Evolutionary conservation across 768 basidiomycete genomes (phyloP), one percentile per base, ranked within the genome.

Genomic region (Lepiota subincarnata): DNA sequence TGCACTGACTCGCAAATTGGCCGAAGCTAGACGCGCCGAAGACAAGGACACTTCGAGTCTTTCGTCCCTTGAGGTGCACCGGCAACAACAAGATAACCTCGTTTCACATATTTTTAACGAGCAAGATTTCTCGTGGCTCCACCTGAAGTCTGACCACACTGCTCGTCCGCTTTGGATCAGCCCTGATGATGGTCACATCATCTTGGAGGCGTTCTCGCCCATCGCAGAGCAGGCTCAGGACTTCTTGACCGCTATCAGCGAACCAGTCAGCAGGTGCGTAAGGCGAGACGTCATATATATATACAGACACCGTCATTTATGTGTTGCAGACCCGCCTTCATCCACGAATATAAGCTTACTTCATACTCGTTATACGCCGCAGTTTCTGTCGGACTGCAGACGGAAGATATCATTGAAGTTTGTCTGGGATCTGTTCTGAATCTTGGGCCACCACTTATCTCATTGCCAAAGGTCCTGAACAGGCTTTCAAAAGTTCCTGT

Each of bases 321-420:
- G 50, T 59, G 43, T 59, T 58, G 34, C 65, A 96, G 96, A 77
- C 97, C 97, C 48, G 86, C 92, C 44, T 93, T 96, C 72, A 95
- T 98, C 58, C 96, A 99, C 73, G 97, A 98, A 76, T 99, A 98
- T 79, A 93, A 96, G 73, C 83, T 99, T 66, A 98, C 96, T 53
- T 88, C 94, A 41, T 97, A 98, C 70, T 98, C 96, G 14, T 77
- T 99, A 13, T 98, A 99, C 69, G 97, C 97, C 56, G 97, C 97
- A 46, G 96, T 99, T 57, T 98, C 96, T 12, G 97, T 99, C 56
- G 97, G 97, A 24, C 75, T 99, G 24, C 92, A 98, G 67, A 98
- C 97, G 7, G 89, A 96, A 61, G 95, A 98, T 68, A 98, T 98
- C 62, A 97, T 98, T 69, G 93, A 95, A 77, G 96, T 98, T 61